phyloP scores from a whole-genome alignment of 805 yeast genomes.

The Pichia exigua region DNA sequence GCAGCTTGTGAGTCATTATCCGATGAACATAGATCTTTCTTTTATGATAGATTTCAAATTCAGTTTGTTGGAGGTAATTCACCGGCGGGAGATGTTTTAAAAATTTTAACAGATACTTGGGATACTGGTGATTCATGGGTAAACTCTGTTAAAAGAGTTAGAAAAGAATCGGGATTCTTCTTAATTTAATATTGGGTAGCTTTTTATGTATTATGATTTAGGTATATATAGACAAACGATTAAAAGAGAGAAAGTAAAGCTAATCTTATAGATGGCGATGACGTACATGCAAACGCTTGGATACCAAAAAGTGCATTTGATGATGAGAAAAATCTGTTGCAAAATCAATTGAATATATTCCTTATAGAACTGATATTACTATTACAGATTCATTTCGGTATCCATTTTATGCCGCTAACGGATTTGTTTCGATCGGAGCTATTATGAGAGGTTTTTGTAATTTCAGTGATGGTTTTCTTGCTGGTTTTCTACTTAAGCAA shows the following conservation, averaged over 20 bases:
- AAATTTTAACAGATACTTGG: conserved; percentile 8
- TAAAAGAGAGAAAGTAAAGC: conserved; percentile 16
- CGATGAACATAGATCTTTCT: conserved; percentile 3
- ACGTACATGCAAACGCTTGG: conserved; percentile 37
- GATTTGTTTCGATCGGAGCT: conserved; percentile 36
- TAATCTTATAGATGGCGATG: conserved; percentile 33
- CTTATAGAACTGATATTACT: conserved; percentile 40
- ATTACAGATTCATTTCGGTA: conserved; percentile 39
- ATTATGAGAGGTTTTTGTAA: conserved; percentile 41
- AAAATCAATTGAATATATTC: conserved; percentile 36
- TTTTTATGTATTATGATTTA: not conserved
- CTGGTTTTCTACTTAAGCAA: conserved; percentile 40
- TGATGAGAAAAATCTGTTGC: conserved; percentile 26
- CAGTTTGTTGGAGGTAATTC: conserved; percentile 10
- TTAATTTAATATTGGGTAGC: not conserved
- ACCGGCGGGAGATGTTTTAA: conserved; percentile 8
- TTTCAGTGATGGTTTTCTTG: conserved; percentile 34
- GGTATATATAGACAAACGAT: not conserved
- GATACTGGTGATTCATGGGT: conserved; percentile 8
- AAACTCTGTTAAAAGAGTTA: conserved; percentile 5
- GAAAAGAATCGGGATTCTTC: conserved; percentile 5
- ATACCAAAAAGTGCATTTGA: conserved; percentile 31
- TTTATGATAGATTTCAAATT: conserved; percentile 9
- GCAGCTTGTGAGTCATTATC: conserved; percentile 8
- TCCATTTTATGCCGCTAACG: conserved; percentile 40